Evolutionary conservation across 2,329 filamentous ascomycete species (phyloP).

Genomic region (Fusarium virguliforme): DNA sequence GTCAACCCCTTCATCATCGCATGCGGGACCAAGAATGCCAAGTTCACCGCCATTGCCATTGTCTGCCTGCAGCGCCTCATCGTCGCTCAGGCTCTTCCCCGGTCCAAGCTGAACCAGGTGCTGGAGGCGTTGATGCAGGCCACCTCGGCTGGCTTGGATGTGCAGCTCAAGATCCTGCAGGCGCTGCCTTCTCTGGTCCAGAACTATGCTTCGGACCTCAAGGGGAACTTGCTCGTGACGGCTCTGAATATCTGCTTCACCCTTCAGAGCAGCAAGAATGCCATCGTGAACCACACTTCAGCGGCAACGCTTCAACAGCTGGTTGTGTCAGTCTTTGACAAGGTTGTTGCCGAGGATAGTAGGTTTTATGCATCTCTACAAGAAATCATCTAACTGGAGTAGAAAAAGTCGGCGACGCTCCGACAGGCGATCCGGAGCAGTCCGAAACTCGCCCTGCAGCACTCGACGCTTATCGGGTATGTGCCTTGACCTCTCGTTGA

Average conservation of each 20-base stretch:
- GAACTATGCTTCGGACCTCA: conserved; percentile 87
- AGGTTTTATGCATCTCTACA: conserved; percentile 53
- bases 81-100: conserved; percentile 84
- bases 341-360: conserved; percentile 88
- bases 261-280: conserved; percentile 91
- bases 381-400: conserved; percentile 34
- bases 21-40: conserved; percentile 90
- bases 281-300: conserved; percentile 94
- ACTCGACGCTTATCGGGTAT: conserved; percentile 85
- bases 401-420: conserved; percentile 67
- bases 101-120: conserved; percentile 85
- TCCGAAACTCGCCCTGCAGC: conserved; percentile 82
- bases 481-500: not conserved
- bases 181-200: conserved; percentile 90
- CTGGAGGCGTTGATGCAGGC: conserved; percentile 91
- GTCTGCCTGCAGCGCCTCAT: conserved; percentile 92
- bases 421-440: conserved; percentile 73
- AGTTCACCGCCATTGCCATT: conserved; percentile 89
- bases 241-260: conserved; percentile 93
- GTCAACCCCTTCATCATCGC: conserved; percentile 95
- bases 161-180: conserved; percentile 96
- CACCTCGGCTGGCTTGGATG: conserved; percentile 84
- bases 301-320: conserved; percentile 97
- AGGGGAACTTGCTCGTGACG: conserved; percentile 84
- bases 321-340: conserved; percentile 93